Base-by-base conservation (phyloP, 192 early-diverging fungal species). In the Coemansia sp. region DNA sequence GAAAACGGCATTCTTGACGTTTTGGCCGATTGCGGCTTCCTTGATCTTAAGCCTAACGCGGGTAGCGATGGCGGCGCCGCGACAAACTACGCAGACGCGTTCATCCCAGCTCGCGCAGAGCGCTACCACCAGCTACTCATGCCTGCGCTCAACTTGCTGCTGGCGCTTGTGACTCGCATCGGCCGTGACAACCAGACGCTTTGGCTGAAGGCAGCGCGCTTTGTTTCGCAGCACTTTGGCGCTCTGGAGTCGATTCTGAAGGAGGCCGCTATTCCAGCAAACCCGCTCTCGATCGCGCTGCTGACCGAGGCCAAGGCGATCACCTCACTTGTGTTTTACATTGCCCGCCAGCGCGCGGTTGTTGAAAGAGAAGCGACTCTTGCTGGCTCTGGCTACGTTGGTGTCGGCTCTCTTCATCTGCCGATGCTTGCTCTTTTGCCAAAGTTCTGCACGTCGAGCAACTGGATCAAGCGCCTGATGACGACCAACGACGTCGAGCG, bases 1-100 rank as follows among this genome's bases (percentile, higher is more conserved):
- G 89, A 93, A 30, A 85, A 85, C 70, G 90, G 90, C 13, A 71
- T 94, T 20, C 68, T 96, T 19, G 94, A 96, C 42, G 81, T 82
- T 30, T 78, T 98, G 34, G 71, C 83, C 7, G 85, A 90, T 55
- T 87, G 86, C 64, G 65, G 82, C n/a, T 89, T 91, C 67, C 46
- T 95, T 18, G 86, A 92, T 53, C 69, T 85, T 34, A 64, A 78
- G 14, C 92, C 91, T 20, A 65, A 60, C 11, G 57, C 65, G 1
- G 55, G 68, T 50, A 49, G 60, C 58, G 62, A 65, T 7, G 16
- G 27, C 4, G 52, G 52, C 4, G 19, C 36, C 11, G 13, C 36
- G n/a, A 2, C 61, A 10, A 60, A 51, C 68, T 69, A 58, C 28
- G 68, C 72, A 13, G 85, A 86, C 18, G 65, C 58, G 34, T 65